Percentiles rank a stretch among this genome's conserved stretches.
Evolutionary conservation across 495 filamentous ascomycete genomes (phyloP).

Genomic region (Thozetella sp.): DNA sequence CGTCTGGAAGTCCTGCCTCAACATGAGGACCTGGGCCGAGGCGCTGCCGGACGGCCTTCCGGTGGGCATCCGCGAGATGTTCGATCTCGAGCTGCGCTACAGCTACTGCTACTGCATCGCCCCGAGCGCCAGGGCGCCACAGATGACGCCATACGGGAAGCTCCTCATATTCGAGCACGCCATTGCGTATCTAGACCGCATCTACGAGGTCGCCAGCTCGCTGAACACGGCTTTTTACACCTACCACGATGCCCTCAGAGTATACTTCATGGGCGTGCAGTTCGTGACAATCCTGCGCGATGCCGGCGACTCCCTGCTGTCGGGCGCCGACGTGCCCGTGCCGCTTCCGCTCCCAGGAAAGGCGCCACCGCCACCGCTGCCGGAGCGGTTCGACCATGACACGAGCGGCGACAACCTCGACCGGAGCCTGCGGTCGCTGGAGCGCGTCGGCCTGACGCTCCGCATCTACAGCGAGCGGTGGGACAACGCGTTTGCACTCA

Average conservation of each 20-base stretch:
- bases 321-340: constrained; percentile 24
- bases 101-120: constrained; percentile 83
- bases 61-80: constrained; percentile 62
- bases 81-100: constrained; percentile 82
- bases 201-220: constrained; percentile 55
- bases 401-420: constrained; percentile 38
- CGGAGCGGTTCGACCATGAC: constrained; percentile 20
- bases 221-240: constrained; percentile 63
- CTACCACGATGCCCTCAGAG: constrained; percentile 71
- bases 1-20: constrained; percentile 63
- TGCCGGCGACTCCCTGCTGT: constrained; percentile 49
- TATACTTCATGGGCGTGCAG: constrained; percentile 72
- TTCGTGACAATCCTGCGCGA: constrained; percentile 67
- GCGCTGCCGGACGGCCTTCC: constrained; percentile 59
- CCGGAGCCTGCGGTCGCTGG: constrained; percentile 44
- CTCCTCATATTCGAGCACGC: constrained; percentile 80
- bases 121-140: constrained; percentile 66
- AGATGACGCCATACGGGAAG: constrained; percentile 66
- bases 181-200: constrained; percentile 68
- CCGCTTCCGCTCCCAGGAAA: constrained; percentile 32
- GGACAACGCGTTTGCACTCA: constrained; percentile 43
- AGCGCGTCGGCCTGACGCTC: constrained; percentile 42
- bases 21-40: constrained; percentile 69
- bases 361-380: constrained; percentile 35
- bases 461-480: constrained; percentile 51